These are phyloP conservation scores for Magnaporthiopsis rhizophila DNA, from an alignment of 2,329 filamentous ascomycete genomes.

Conservation along the genomic window DNA sequence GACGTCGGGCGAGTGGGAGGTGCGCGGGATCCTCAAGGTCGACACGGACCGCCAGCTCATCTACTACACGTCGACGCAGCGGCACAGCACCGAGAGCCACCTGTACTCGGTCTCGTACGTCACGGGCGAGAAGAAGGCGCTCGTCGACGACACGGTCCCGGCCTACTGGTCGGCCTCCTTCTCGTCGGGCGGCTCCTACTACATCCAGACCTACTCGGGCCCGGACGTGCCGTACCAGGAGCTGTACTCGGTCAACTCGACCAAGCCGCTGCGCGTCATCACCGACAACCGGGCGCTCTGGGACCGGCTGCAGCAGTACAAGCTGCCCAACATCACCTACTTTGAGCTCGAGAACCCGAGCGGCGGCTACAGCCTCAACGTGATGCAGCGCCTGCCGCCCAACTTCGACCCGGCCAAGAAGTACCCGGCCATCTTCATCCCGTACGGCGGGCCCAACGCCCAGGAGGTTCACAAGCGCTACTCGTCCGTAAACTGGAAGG, in stretches of 20 bases:
- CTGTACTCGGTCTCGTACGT: constrained; percentile 84
- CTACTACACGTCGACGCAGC: constrained; percentile 83
- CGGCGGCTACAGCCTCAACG: constrained; percentile 57
- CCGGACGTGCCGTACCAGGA: constrained; percentile 87
- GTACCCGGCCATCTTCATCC: constrained; percentile 89
- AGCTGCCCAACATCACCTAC: constrained; percentile 76
- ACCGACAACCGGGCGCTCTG: constrained; percentile 59
- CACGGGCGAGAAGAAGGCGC: constrained; percentile 60
- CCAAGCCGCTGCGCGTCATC: constrained; percentile 53
- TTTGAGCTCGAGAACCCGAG: constrained; percentile 70
- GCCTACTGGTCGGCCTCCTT: constrained; percentile 81
- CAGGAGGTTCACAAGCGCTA: constrained; percentile 80
- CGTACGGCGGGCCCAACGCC: constrained; percentile 95
- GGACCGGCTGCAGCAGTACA: constrained; percentile 67
- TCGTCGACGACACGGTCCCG: constrained; percentile 66
- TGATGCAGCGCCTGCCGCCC: constrained; percentile 78
- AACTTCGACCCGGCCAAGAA: constrained; percentile 78
- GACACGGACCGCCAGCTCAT: constrained; percentile 80
- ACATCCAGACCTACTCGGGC: constrained; percentile 72
- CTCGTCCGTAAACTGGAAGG: constrained; percentile 70
- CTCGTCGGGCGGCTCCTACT: constrained; percentile 73
- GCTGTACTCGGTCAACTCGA: constrained; percentile 55
- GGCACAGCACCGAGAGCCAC: constrained; percentile 82
- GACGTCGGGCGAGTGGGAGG: constrained; percentile 87
- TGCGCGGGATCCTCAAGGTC: constrained; percentile 76